A percentile compares a stretch with the other conserved stretches of the same genome.
phyloP scores from a whole-genome alignment of 805 yeast species.

The Nakazawaea holstii region DNA sequence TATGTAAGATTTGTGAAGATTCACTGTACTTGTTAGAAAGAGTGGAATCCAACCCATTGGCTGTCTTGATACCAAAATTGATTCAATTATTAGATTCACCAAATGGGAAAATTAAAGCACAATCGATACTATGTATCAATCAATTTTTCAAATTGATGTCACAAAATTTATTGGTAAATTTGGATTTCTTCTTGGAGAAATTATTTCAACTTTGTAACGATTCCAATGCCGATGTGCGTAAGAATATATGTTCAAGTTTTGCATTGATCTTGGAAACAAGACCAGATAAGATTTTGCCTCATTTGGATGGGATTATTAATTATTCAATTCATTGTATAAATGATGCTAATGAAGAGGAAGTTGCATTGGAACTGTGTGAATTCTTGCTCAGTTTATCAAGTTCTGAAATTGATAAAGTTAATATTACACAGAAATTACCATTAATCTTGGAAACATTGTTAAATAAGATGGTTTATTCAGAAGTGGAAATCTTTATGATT shows the following conservation, averaged over 20 bases:
- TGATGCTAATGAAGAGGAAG: constrained; percentile 53
- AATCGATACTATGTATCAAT: constrained; percentile 66
- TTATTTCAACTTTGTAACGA: constrained; percentile 70
- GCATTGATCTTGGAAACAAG: constrained; percentile 63
- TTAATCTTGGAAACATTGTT: constrained; percentile 73
- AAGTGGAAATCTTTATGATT: constrained; percentile 65
- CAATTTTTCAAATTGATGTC: constrained; percentile 67
- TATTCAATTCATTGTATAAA: constrained; percentile 79
- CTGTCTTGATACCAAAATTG: constrained; percentile 61
- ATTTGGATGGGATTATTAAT: constrained; percentile 78
- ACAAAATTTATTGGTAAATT: constrained; percentile 55
- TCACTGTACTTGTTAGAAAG: constrained; percentile 59
- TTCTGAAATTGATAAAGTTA: constrained; percentile 47
- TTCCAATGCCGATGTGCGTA: constrained; percentile 52
- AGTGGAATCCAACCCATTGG: constrained; percentile 65
- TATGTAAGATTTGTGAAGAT: constrained; percentile 89
- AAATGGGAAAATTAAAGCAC: constrained; percentile 47
- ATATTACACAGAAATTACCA: constrained; percentile 53
- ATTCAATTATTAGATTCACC: constrained; percentile 42
- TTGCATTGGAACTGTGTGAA: constrained; percentile 90
- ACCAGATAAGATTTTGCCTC: constrained; percentile 77
- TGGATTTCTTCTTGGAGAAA: constrained; percentile 61
- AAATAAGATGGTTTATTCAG: constrained; percentile 82
- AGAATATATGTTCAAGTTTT: constrained; percentile 75
- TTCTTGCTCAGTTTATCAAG: constrained; percentile 75